A percentile compares a stretch with the other conserved stretches of the same genome.
Evolutionary conservation across 2,329 filamentous ascomycete genomes (phyloP).

Genomic region (Pseudogymnoascus sp.): DNA sequence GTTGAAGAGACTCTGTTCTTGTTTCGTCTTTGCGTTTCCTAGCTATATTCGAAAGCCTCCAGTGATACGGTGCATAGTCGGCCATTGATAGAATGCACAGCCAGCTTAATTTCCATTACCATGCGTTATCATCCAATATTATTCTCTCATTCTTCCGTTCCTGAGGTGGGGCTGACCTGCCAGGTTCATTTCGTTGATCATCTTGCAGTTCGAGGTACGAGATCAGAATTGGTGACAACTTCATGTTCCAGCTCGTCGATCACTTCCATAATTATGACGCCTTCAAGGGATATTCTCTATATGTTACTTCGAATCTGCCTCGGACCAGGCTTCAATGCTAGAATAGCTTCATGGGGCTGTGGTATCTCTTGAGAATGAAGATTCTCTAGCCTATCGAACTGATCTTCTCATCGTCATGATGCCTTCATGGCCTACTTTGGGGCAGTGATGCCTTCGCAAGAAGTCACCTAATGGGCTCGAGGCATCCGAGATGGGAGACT

Average conservation of each 20-base stretch:
- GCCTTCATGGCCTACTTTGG: background rate
- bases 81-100: background rate
- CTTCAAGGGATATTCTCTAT: background rate
- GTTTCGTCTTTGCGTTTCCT: background rate
- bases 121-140: background rate
- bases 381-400: background rate
- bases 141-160: background rate
- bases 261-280: background rate
- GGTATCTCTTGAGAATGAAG: background rate
- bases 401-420: background rate
- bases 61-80: background rate
- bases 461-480: background rate
- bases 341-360: constrained; percentile 2
- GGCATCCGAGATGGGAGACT: background rate
- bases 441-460: background rate
- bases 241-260: background rate
- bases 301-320: background rate
- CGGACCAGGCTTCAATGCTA: background rate
- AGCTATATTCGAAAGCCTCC: background rate
- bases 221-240: background rate
- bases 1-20: background rate
- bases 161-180: background rate
- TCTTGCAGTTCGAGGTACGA: background rate
- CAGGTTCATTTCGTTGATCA: background rate
- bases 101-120: background rate